Conservation (phyloP, 108 stramenopile genomes). For the Skeletonema grethae region DNA sequence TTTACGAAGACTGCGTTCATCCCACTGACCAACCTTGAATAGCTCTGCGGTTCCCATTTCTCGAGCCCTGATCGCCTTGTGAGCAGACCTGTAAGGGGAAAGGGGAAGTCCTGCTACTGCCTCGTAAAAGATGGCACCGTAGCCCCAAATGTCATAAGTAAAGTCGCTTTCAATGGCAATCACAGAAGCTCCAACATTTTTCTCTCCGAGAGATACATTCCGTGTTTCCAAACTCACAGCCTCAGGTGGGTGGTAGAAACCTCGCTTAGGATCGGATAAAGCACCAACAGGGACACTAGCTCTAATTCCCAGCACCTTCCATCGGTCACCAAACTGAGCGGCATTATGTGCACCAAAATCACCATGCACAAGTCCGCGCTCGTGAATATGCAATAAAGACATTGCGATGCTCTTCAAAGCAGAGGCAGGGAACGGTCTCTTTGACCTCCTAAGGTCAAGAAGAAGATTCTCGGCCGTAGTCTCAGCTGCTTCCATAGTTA, state of each 20-base stretch:
- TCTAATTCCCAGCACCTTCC: constrained; percentile 85
- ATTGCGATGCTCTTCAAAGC: constrained; percentile 86
- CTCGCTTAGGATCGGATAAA: constrained; percentile 74
- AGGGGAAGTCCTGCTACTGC: constrained; percentile 80
- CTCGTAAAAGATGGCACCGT: constrained; percentile 81
- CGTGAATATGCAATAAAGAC: constrained; percentile 82
- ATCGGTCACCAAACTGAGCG: constrained; percentile 83
- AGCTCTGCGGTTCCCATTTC: constrained; percentile 72
- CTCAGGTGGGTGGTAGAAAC: constrained; percentile 89
- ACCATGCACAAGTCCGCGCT: constrained; percentile 82
- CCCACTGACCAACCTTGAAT: constrained; percentile 86
- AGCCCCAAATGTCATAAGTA: constrained; percentile 89
- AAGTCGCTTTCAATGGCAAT: constrained; percentile 68
- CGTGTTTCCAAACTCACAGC: constrained; percentile 78
- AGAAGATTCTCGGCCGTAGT: constrained; percentile 88
- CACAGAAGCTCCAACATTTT: constrained; percentile 63
- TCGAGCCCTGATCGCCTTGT: constrained; percentile 71
- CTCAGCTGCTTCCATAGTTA: constrained; percentile 90
- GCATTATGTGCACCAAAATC: constrained; percentile 91
- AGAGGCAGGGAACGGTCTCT: constrained; percentile 68
- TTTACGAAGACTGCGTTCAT: constrained; percentile 73
- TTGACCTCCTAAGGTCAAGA: constrained; percentile 69
- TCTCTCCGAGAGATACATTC: constrained; percentile 63
- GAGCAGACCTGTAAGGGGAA: constrained; percentile 74
- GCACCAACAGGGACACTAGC: constrained; percentile 69